Evolutionary conservation across 1,284 basidiomycete species (phyloP), one percentile per base, ranked within the genome.

Genomic region (Athelia sp.): DNA sequence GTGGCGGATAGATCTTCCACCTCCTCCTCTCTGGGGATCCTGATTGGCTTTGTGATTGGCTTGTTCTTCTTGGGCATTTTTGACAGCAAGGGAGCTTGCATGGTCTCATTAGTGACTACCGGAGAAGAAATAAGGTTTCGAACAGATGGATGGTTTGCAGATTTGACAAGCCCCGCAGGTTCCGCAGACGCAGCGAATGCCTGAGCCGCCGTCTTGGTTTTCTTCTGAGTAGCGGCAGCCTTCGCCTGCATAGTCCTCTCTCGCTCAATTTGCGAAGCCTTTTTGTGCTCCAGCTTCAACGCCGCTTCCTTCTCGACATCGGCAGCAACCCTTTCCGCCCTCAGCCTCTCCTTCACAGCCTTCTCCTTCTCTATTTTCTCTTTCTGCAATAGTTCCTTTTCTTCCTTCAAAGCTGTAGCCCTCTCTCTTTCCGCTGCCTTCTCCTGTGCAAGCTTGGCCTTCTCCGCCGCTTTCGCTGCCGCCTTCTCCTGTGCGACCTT

Each of bases 11-110:
- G 59, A 9, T 76, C 70, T 15, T 79, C 78, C 15, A 56, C 53
- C 32, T 79, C 82, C 36, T 89, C 87, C 61, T 79, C 73, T 6
- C 24, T 78, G 1, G 74, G 68, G 45, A 81, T 73, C 54, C 71
- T 80, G 58, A 81, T 74, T 2, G 78, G 75, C 58, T 82, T 85
- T 48, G 78, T 54, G 44, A 74, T 58, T 0, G 86, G 84, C 58
- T 83, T 89, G 58, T 74, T 87, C 66, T 90, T 90, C 74, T 87
- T 90, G 3, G 87, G 84, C 67, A 87, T 82, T 63, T 82, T 88
- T 19, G 87, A 89, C 32, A 88, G 69, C 34, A 90, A 76, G 15
- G 87, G 87, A 15, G 79, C 79, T 59, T 88, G 87, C 2, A 73
- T 57, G 8, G 63, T 58, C 29, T 69, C 52, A 3, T 43, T 21